phyloP scores from a whole-genome alignment of 768 basidiomycete species.

The Lactarius quietus region DNA sequence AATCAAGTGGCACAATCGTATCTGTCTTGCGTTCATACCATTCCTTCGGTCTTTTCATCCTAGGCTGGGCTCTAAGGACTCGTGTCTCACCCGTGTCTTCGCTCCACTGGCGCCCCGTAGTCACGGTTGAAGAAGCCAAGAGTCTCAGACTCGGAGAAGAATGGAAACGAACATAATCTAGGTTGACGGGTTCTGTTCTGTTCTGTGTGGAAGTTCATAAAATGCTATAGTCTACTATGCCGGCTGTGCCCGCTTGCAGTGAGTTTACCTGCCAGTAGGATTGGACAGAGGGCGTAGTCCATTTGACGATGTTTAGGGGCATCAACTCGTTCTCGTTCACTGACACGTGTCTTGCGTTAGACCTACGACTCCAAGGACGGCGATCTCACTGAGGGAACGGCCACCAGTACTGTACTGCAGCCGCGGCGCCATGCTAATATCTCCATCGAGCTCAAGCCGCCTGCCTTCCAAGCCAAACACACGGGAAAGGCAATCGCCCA shows the following conservation, averaged over 20 bases:
- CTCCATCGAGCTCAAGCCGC: neutral
- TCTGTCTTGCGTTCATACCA: neutral
- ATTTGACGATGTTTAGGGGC: neutral
- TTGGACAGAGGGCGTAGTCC: neutral
- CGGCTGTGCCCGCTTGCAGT: neutral
- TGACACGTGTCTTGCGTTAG: neutral
- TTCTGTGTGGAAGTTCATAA: neutral
- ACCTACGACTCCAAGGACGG: neutral
- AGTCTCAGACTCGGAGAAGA: neutral
- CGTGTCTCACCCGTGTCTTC: neutral
- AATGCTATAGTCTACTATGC: neutral
- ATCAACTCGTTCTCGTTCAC: neutral
- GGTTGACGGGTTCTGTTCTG: neutral
- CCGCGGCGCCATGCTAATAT: neutral
- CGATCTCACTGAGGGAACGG: neutral
- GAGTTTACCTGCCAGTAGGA: neutral
- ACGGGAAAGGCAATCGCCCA: conserved; percentile 2
- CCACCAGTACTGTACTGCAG: neutral
- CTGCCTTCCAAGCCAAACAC: neutral
- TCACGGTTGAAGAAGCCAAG: neutral
- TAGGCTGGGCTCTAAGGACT: neutral
- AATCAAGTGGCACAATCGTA: neutral
- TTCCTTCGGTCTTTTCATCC: neutral
- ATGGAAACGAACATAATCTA: neutral
- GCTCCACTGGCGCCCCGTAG: neutral